A percentile compares a stretch with the other conserved stretches of the same genome.
Conservation (phyloP, 2,329 filamentous ascomycete species). For the Coccinonectria pachysandricola region DNA sequence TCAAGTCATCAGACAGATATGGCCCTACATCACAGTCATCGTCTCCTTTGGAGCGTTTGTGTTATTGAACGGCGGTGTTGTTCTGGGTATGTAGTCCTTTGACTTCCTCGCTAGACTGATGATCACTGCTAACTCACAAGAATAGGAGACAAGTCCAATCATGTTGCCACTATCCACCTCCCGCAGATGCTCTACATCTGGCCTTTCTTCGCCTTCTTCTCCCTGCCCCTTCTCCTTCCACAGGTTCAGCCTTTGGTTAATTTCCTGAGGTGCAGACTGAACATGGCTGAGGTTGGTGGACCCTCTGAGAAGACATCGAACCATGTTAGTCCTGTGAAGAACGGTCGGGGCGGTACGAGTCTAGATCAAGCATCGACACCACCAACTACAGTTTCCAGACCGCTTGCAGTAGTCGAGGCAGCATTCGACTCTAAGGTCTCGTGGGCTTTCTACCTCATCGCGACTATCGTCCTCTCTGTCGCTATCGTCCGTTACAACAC, state of each 20-base stretch:
- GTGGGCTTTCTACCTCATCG: constrained; percentile 25
- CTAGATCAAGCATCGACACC: not conserved
- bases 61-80: constrained; percentile 79
- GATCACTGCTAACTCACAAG: constrained; percentile 17
- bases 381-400: not conserved
- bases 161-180: constrained; percentile 78
- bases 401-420: constrained; percentile 3
- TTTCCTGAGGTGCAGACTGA: constrained; percentile 3
- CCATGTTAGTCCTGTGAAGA: not conserved
- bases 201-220: constrained; percentile 85
- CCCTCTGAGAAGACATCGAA: not conserved
- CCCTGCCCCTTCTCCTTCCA: constrained; percentile 62
- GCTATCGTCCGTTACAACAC: constrained; percentile 70
- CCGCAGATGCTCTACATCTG: constrained; percentile 94
- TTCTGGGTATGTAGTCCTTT: constrained; percentile 54
- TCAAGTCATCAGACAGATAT: constrained; percentile 36
- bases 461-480: constrained; percentile 27
- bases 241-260: constrained; percentile 28
- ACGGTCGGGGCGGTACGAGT: not conserved
- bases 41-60: constrained; percentile 64
- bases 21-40: constrained; percentile 54
- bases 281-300: not conserved
- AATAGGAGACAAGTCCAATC: constrained; percentile 84
- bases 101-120: no score
- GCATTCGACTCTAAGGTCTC: constrained; percentile 26